Evolutionary conservation across 768 basidiomycete species (phyloP).

Genomic region (Trametes punicea): DNA sequence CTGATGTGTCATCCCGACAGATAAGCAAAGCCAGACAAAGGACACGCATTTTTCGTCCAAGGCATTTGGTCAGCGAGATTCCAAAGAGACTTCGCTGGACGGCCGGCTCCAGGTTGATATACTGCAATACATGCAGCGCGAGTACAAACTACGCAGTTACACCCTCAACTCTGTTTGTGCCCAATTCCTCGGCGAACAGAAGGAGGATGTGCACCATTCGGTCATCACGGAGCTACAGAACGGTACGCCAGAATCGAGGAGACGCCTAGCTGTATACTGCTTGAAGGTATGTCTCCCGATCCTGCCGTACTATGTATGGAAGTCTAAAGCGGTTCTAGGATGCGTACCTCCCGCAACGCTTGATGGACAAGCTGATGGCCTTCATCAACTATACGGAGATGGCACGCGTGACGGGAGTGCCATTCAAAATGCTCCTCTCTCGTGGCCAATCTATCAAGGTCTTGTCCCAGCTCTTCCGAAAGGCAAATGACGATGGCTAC

Average conservation of each 20-base stretch:
- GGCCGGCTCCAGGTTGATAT: slow-evolving; percentile 95
- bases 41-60: slow-evolving; percentile 98
- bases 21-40: slow-evolving; percentile 73
- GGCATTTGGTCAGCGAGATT: slow-evolving; percentile 95
- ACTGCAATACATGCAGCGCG: slow-evolving; percentile 97
- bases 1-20: slow-evolving; percentile 39
- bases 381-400: slow-evolving; percentile 98
- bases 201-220: slow-evolving; percentile 98
- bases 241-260: slow-evolving; percentile 87
- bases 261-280: slow-evolving; percentile 95
- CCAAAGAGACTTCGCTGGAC: slow-evolving; percentile 87
- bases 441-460: slow-evolving; percentile 99
- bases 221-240: slow-evolving; percentile 98
- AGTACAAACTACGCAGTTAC: slow-evolving; percentile 95
- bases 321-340: slow-evolving; percentile 50
- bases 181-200: slow-evolving; percentile 96
- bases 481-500: slow-evolving; percentile 89
- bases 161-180: slow-evolving; percentile 98
- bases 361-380: slow-evolving; percentile 98
- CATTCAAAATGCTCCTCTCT: slow-evolving; percentile 92
- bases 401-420: slow-evolving; percentile 99
- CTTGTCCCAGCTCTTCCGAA: slow-evolving; percentile 90
- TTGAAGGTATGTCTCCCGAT: slow-evolving; percentile 64
- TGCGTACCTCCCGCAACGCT: slow-evolving; percentile 93
- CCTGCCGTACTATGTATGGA: neutral